A percentile compares a stretch with the other conserved stretches of the same genome.
phyloP scores from a whole-genome alignment of 2,329 filamentous ascomycete genomes.

The Massarina eburnea region DNA sequence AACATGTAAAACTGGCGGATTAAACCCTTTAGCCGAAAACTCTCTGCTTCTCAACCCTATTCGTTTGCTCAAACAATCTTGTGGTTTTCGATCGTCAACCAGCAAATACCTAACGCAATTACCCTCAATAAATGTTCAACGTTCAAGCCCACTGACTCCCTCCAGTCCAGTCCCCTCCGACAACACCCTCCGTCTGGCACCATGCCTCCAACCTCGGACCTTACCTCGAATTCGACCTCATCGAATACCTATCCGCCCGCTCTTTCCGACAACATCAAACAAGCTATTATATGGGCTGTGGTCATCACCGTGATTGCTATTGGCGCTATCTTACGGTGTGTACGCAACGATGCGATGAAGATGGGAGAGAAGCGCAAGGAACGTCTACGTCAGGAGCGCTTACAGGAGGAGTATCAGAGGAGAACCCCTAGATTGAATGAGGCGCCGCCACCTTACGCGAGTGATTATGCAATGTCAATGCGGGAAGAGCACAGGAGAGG shows the following conservation, averaged over 20 bases:
- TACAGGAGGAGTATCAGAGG: background rate
- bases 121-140: background rate
- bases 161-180: background rate
- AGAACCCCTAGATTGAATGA: background rate
- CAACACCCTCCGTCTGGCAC: background rate
- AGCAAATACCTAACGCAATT: background rate
- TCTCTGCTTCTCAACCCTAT: too few species aligned
- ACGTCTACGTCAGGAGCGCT: background rate
- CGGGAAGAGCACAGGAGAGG: too few species aligned
- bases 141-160: background rate
- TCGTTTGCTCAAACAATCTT: background rate
- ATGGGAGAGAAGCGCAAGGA: background rate
- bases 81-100: background rate
- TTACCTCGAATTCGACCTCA: too few species aligned
- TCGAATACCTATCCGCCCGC: background rate
- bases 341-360: background rate
- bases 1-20: too few species aligned
- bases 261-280: background rate
- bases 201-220: background rate
- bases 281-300: background rate
- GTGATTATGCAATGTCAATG: background rate
- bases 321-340: background rate
- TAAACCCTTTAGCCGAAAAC: too few species aligned
- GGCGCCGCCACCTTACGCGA: background rate
- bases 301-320: background rate